Evolutionary conservation across 2,329 filamentous ascomycete species (phyloP).

Genomic region (Venturia aucupariae): DNA sequence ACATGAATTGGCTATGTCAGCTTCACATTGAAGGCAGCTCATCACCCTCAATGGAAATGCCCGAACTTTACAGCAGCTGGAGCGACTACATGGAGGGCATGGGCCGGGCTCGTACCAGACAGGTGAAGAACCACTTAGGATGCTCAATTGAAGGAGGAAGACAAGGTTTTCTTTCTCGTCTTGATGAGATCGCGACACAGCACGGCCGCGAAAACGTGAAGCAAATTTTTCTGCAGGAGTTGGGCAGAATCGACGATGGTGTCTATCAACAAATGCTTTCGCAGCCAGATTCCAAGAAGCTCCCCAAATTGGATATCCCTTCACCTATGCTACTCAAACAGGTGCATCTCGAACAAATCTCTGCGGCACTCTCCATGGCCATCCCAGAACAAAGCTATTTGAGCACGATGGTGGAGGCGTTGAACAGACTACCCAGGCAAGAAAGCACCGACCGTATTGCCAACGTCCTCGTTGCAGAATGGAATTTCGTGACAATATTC

Average conservation of each 20-base stretch:
- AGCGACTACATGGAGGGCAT: background rate
- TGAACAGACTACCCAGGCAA: background rate
- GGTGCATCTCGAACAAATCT: background rate
- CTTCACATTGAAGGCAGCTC: background rate
- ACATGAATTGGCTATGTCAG: conserved; percentile 5
- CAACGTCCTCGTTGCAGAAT: background rate
- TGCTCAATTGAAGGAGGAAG: background rate
- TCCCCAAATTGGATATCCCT: background rate
- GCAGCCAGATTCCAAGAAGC: background rate
- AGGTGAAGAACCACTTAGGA: background rate
- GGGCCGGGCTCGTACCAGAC: background rate
- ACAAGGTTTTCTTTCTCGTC: background rate
- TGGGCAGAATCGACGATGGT: background rate
- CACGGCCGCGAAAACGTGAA: background rate
- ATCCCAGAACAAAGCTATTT: background rate
- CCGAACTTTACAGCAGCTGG: background rate
- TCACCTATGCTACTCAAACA: background rate
- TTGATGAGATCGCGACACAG: background rate
- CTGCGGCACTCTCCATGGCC: background rate
- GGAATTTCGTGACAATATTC: background rate
- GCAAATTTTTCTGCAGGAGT: background rate
- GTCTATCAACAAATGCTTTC: background rate
- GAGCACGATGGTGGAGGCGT: background rate
- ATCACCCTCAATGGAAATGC: background rate
- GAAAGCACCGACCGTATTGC: background rate